These are phyloP conservation scores for Zasmidium citrigriseum DNA, from an alignment of 2,329 filamentous ascomycete species.

Conservation along the genomic window DNA sequence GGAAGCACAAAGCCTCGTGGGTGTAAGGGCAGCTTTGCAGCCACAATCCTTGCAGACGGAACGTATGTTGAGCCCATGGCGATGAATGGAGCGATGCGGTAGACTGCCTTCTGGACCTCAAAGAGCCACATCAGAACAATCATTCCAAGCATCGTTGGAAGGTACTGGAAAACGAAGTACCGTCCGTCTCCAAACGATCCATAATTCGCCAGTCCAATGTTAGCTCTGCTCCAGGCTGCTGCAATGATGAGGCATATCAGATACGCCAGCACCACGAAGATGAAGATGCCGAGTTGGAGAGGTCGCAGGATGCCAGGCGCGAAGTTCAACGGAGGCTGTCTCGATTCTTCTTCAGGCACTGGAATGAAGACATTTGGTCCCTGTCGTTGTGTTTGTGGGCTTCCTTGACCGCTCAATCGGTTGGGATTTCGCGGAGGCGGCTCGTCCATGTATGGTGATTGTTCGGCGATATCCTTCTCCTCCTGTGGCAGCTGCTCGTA, in stretches of 20 bases:
- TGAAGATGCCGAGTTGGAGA: slow-evolving; percentile 61
- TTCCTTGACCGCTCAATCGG: slow-evolving; percentile 11
- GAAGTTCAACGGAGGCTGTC: slow-evolving; percentile 58
- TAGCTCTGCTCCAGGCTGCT: slow-evolving; percentile 65
- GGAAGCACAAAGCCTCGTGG: slow-evolving; percentile 69
- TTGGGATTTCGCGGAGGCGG: slow-evolving; percentile 20
- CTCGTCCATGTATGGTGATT: slow-evolving; percentile 14
- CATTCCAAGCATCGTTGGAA: slow-evolving; percentile 76
- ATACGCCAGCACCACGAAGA: slow-evolving; percentile 67
- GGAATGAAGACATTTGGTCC: slow-evolving; percentile 36
- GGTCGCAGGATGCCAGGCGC: slow-evolving; percentile 71
- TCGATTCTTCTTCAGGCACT: slow-evolving; percentile 28
- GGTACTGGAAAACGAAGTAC: slow-evolving; percentile 84
- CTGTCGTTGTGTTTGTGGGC: slow-evolving; percentile 11
- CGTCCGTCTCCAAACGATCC: slow-evolving; percentile 66
- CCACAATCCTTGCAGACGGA: slow-evolving; percentile 60
- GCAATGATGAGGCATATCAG: slow-evolving; percentile 70
- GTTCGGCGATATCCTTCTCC: slow-evolving; percentile 14
- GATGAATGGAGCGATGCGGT: slow-evolving; percentile 75
- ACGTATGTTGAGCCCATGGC: slow-evolving; percentile 69
- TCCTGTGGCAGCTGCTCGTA: slow-evolving; percentile 25
- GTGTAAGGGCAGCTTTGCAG: slow-evolving; percentile 64
- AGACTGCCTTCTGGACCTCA: slow-evolving; percentile 70
- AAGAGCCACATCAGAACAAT: slow-evolving; percentile 76
- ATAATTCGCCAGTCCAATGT: slow-evolving; percentile 69